Evolutionary conservation across 2,329 filamentous ascomycete species (phyloP), one percentile per base, ranked within the genome.

Genomic region (Nannizziopsis barbatae): DNA sequence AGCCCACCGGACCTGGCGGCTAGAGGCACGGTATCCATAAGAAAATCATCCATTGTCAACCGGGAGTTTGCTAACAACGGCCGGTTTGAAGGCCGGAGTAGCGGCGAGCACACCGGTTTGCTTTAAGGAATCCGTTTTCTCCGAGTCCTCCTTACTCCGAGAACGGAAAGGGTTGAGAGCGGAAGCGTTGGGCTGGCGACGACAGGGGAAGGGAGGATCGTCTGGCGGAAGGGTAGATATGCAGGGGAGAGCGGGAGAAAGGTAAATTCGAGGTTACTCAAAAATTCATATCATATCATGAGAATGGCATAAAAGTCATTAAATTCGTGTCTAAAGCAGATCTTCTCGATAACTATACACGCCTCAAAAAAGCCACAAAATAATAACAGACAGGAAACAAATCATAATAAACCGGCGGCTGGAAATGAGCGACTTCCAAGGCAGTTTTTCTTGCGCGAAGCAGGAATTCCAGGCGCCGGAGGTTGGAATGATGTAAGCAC

Each of bases 1-100:
- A 55, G 59, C 11, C 46, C 47, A 18, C 68, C 70, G 33, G 66
- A 65, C 52, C 75, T 71, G 20, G 67, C 66, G 53, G 71, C 62
- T 38, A 77, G 62, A 11, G 63, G 55, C 45, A 71, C 62, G 45
- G 69, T 65, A 49, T 69, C 62, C 53, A 58, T 52, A 69, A 42
- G 30, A 15, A 65, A 56, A 44, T 64, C 53, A 55, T 73, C 69
- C 72, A 75, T 75, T 60, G 57, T 55, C 33, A 49, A 17, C 27
- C 36, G 33, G 22, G 41, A 40, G 57, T 56, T 57, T 40, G 57
- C 59, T 53, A 57, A n/a, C 55, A 58, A 54, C 58, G 53, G 51
- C 49, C 52, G 40, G 31, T 33, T 42, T 12, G 39, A 15, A 48
- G 56, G 31, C 39, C 22, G 43, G 42, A 38, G 38, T 22, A n/a